A percentile compares a stretch with the other conserved stretches of the same genome.
These are phyloP conservation scores for Tolypocladium album DNA, from an alignment of 2,329 filamentous ascomycete species.

Conservation along the genomic window DNA sequence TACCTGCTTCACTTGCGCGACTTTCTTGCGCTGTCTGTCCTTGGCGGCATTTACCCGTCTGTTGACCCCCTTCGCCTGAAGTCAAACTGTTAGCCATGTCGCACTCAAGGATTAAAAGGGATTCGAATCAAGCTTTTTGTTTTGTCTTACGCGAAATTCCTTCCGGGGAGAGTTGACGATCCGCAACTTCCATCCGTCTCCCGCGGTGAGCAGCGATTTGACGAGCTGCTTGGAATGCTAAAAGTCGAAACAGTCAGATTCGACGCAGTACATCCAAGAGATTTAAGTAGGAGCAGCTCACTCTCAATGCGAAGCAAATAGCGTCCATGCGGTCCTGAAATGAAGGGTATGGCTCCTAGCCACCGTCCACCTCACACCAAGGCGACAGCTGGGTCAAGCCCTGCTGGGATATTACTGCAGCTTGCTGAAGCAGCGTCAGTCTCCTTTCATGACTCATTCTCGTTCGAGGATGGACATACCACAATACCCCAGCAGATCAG, in stretches of 20 bases:
- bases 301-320: conserved; percentile 12
- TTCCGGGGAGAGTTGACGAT: conserved; percentile 14
- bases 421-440: conserved; percentile 2
- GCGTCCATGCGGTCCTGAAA: conserved; percentile 13
- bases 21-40: background rate
- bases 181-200: conserved; percentile 12
- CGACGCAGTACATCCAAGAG: background rate
- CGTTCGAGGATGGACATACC: conserved; percentile 3
- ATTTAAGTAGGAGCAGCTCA: background rate
- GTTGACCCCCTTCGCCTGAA: conserved; percentile 3
- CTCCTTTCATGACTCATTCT: background rate
- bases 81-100: background rate
- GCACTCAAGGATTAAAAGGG: background rate
- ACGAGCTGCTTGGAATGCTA: conserved; percentile 15
- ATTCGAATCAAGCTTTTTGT: background rate
- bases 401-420: conserved; percentile 14
- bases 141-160: conserved; percentile 10
- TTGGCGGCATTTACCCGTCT: conserved; percentile 1
- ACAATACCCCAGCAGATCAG: conserved; percentile 13
- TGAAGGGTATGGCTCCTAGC: conserved; percentile 16
- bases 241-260: background rate
- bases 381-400: conserved; percentile 11
- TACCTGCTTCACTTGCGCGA: background rate
- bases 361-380: conserved; percentile 16
- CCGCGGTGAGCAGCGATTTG: conserved; percentile 14